Base-by-base conservation (phyloP, 1,284 basidiomycete species). In the Ceratobasidium sp. region DNA sequence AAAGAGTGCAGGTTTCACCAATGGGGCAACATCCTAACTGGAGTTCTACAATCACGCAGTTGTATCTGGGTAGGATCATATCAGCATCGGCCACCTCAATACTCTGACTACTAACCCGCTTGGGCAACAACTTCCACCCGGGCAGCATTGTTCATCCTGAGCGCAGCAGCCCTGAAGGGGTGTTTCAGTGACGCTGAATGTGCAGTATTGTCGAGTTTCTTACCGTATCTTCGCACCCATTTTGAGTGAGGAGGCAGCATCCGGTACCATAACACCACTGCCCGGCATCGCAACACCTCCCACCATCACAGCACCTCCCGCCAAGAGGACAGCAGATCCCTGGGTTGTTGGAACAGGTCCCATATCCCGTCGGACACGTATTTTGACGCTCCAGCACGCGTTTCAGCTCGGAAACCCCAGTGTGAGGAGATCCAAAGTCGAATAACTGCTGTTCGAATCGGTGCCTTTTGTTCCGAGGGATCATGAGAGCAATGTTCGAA, bases 401-500 rank as follows among this genome's bases (percentile, higher is more conserved):
- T 27, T 29, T 50, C 53, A 71, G 54, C 53, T 71, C 54, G 36
- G 66, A 48, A n/a, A 71, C 47, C 15, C 66, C 66, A 44, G 6
- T 71, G 15, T 71, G 66, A n/a, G 24, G 53, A 19, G 66, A 69
- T 27, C 66, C 66, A 48, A 69, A 69, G 44, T 69, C 66, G 22
- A 71, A 59, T 0, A 59, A n/a, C 14, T 71, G 54, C 1, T 59
- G 41, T 24, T 71, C 54, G 22, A 71, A 48, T 11, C 4, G 22
- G 14, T 53, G 33, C 22, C 33, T 69, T 41, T 36, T 33, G 7
- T 7, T 2, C 9, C 54, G 66, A 11, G 66, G 54, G 22, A 44
- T 59, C 66, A 71, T 71, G 33, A 59, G 24, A 33, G 66, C 48
- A 14, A 48, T 27, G 44, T 71, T 71, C 22, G 51, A 17, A 22